These are phyloP conservation scores for Raffaelea ambrosiae DNA, from an alignment of 2,329 filamentous ascomycete species.

Conservation along the genomic window DNA sequence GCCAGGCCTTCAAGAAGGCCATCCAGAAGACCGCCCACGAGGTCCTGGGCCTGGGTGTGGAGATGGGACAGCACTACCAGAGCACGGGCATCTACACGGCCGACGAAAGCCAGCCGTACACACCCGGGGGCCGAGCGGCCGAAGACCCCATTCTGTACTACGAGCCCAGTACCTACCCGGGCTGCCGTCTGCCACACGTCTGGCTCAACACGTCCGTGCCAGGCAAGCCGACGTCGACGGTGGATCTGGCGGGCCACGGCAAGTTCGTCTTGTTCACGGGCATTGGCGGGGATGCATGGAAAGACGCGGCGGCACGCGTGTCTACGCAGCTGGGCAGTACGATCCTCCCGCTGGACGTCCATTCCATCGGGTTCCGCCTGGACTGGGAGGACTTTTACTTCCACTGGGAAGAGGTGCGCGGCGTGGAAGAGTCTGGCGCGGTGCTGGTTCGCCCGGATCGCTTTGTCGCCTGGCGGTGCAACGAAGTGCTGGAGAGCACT, in stretches of 20 bases:
- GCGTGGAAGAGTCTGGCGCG: slow-evolving; percentile 48
- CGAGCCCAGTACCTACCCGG: slow-evolving; percentile 46
- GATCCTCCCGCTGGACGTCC: slow-evolving; percentile 37
- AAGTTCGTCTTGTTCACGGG: slow-evolving; percentile 43
- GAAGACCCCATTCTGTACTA: slow-evolving; percentile 32
- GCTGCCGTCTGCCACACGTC: slow-evolving; percentile 50
- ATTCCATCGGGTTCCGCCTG: slow-evolving; percentile 47
- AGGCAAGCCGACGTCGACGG: slow-evolving; percentile 39
- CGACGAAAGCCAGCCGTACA: slow-evolving; percentile 28
- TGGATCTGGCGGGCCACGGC: slow-evolving; percentile 51
- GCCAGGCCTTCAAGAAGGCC: slow-evolving; percentile 29
- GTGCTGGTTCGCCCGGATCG: slow-evolving; percentile 52
- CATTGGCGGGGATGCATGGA: slow-evolving; percentile 48
- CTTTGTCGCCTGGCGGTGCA: slow-evolving; percentile 43
- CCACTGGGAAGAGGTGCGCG: slow-evolving; percentile 46
- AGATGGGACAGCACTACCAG: slow-evolving; percentile 50
- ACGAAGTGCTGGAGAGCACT: slow-evolving; percentile 8
- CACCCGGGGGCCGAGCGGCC: slow-evolving; percentile 9
- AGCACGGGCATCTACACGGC: slow-evolving; percentile 32
- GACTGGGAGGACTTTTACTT: slow-evolving; percentile 56
- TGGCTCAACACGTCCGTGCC: slow-evolving; percentile 48
- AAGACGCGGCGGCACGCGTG: slow-evolving; percentile 33
- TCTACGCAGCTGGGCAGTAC: slow-evolving; percentile 22
- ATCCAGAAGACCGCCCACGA: slow-evolving; percentile 36
- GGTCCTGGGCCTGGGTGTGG: slow-evolving; percentile 47